Evolutionary conservation across 257 asterid species (phyloP).

Genomic region (Ilex asprella): DNA sequence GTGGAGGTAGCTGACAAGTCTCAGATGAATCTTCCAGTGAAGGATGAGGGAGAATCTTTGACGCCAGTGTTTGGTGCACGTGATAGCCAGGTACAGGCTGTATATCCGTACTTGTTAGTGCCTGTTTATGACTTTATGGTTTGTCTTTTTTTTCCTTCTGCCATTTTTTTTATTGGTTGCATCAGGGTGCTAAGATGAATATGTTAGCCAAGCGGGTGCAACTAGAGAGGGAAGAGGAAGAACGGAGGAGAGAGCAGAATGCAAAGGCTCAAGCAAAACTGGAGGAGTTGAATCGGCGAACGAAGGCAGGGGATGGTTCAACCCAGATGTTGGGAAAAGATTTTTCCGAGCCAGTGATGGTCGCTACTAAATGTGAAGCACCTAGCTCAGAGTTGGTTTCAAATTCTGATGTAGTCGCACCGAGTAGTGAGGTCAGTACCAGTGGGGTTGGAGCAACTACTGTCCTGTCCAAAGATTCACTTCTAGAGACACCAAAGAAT

Average conservation of each 20-base stretch:
- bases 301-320: conserved; percentile 46
- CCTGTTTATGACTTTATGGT: background rate
- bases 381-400: conserved; percentile 21
- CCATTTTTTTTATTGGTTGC: conserved; percentile 19
- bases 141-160: conserved; percentile 7
- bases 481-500: conserved; percentile 23
- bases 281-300: conserved; percentile 85
- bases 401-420: conserved; percentile 22
- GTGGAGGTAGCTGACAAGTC: conserved; percentile 36
- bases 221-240: conserved; percentile 93
- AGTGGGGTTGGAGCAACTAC: conserved; percentile 29
- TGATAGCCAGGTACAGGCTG: conserved; percentile 73
- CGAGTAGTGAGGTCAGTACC: conserved; percentile 17
- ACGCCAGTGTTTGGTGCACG: conserved; percentile 44
- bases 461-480: conserved; percentile 23
- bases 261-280: conserved; percentile 91
- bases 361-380: conserved; percentile 29
- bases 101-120: background rate
- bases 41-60: conserved; percentile 37
- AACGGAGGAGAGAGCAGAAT: conserved; percentile 71
- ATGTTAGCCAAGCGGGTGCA: conserved; percentile 72
- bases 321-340: conserved; percentile 32
- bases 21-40: conserved; percentile 23
- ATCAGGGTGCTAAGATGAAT: conserved; percentile 66
- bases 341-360: conserved; percentile 24